Conservation (phyloP, 2,329 filamentous ascomycete genomes). For the Shiraia bambusicola region DNA sequence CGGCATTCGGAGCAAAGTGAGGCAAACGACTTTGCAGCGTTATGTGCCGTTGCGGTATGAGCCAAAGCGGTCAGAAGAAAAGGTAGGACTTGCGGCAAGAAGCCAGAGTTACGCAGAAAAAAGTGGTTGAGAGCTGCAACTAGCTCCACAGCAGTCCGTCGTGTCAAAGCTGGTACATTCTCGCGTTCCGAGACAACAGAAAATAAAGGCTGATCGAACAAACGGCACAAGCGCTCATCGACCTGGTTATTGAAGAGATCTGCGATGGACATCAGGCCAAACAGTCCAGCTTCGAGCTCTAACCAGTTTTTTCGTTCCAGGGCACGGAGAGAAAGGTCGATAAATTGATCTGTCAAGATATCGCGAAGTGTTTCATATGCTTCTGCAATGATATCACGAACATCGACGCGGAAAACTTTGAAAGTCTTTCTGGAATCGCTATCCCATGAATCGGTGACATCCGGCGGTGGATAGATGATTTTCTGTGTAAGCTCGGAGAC, state of each 20-base stretch:
- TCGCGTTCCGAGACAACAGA: slow-evolving; percentile 50
- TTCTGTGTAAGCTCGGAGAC: slow-evolving; percentile 69
- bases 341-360: slow-evolving; percentile 50
- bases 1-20: slow-evolving; percentile 76
- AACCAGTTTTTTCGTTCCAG: slow-evolving; percentile 50
- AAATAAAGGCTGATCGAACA: slow-evolving; percentile 65
- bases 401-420: slow-evolving; percentile 72
- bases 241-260: slow-evolving; percentile 64
- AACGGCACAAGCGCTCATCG: slow-evolving; percentile 59
- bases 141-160: slow-evolving; percentile 68
- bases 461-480: slow-evolving; percentile 64
- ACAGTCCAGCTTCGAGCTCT: slow-evolving; percentile 55
- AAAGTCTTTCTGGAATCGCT: slow-evolving; percentile 68
- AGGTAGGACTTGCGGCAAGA: slow-evolving; percentile 69
- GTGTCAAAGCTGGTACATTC: slow-evolving; percentile 61
- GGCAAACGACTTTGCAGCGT: slow-evolving; percentile 72
- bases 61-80: slow-evolving; percentile 72
- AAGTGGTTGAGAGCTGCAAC: slow-evolving; percentile 75
- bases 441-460: slow-evolving; percentile 66
- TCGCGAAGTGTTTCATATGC: slow-evolving; percentile 61
- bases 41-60: slow-evolving; percentile 62
- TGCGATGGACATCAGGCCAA: slow-evolving; percentile 66
- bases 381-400: slow-evolving; percentile 74
- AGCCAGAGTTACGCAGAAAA: slow-evolving; percentile 68
- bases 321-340: slow-evolving; percentile 47